Evolutionary conservation across 2,329 filamentous ascomycete genomes (phyloP).

Genomic region (Neonectria neomacrospora): DNA sequence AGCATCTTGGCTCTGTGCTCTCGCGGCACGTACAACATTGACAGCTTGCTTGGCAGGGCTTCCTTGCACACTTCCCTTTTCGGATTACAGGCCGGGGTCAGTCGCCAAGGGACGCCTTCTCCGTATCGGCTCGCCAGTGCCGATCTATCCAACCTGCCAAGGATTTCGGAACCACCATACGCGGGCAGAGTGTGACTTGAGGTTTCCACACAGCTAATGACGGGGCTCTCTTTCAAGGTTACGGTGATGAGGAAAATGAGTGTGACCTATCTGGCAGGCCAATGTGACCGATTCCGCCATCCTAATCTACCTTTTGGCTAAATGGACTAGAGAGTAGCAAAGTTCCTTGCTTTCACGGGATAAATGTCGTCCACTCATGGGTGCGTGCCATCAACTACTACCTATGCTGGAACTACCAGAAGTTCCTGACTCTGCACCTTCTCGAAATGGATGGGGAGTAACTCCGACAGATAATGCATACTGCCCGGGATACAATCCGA

Average conservation of each 20-base stretch:
- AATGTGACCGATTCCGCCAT: too few relatives aligned
- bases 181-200: not conserved
- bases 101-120: not conserved
- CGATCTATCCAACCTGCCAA: conserved; percentile 17
- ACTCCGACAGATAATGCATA: conserved; percentile 1
- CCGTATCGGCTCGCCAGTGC: conserved; percentile 4
- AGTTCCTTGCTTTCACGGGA: too few relatives aligned
- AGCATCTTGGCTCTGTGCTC: conserved; percentile 1
- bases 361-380: not conserved
- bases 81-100: not conserved
- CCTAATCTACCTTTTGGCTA: not conserved
- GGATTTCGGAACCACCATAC: not conserved
- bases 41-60: not conserved
- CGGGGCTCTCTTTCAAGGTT: not conserved
- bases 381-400: not conserved
- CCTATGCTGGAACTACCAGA: not conserved
- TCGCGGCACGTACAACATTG: not conserved
- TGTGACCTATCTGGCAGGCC: not conserved
- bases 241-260: not conserved
- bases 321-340: not conserved
- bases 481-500: not conserved
- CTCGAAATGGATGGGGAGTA: conserved; percentile 15
- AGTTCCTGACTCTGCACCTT: conserved; percentile 4
- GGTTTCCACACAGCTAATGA: not conserved
- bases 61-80: conserved; percentile 2